Conservation (phyloP, 1,139 yeast species). For the Hyphopichia buzzinii region DNA sequence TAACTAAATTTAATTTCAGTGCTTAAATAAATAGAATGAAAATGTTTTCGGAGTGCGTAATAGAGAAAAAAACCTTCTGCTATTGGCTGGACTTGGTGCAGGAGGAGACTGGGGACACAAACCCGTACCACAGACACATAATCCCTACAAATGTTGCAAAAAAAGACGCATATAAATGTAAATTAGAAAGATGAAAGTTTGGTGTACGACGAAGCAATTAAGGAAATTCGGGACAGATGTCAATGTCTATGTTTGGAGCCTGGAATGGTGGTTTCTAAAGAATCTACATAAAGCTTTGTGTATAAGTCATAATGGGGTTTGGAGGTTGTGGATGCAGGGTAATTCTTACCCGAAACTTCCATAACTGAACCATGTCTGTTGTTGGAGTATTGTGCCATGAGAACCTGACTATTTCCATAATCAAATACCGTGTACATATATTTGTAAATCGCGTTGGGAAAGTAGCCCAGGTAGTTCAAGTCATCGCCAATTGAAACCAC, state of each 20-base stretch:
- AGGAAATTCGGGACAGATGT: too few species aligned
- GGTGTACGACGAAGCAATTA: background rate
- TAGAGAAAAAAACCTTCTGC: background rate
- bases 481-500: conserved; percentile 14
- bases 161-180: too few species aligned
- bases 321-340: conserved; percentile 16
- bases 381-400: conserved; percentile 15
- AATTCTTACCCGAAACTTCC: conserved; percentile 4
- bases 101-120: background rate
- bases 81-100: background rate
- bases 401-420: conserved; percentile 15
- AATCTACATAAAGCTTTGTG: conserved; percentile 13
- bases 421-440: conserved; percentile 20
- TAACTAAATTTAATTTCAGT: background rate
- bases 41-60: background rate
- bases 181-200: background rate
- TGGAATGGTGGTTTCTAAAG: conserved; percentile 13
- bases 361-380: conserved; percentile 2
- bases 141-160: too few species aligned
- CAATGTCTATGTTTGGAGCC: too few species aligned
- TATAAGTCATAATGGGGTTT: conserved; percentile 16
- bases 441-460: conserved; percentile 19
- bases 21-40: background rate
- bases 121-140: background rate
- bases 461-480: conserved; percentile 13